Evolutionary conservation across 2,329 filamentous ascomycete genomes (phyloP).

Genomic region (Amylocarpus encephaloides): DNA sequence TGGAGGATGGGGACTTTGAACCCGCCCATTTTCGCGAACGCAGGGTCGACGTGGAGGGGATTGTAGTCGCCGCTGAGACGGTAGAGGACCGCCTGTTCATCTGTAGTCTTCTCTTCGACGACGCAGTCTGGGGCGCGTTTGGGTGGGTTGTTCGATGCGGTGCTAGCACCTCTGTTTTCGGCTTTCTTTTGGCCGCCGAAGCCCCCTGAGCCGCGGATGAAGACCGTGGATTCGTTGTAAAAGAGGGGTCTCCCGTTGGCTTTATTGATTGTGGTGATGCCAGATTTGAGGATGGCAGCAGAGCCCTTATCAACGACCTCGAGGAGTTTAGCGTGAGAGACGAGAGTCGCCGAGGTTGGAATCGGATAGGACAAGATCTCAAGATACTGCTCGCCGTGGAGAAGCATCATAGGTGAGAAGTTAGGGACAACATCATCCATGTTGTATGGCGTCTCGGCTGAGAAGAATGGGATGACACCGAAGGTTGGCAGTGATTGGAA

Average conservation of each 20-base stretch:
- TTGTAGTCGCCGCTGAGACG: slow-evolving; percentile 91
- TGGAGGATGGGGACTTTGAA: slow-evolving; percentile 94
- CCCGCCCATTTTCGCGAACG: slow-evolving; percentile 89
- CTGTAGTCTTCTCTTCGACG: slow-evolving; percentile 76
- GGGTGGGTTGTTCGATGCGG: slow-evolving; percentile 72
- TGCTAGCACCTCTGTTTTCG: slow-evolving; percentile 70
- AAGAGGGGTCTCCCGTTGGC: slow-evolving; percentile 84
- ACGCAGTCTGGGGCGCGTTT: slow-evolving; percentile 71
- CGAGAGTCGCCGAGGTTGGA: slow-evolving; percentile 71
- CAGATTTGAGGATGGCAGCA: slow-evolving; percentile 75
- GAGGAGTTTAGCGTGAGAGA: slow-evolving; percentile 72
- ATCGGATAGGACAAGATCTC: slow-evolving; percentile 90
- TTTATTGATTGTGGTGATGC: slow-evolving; percentile 76
- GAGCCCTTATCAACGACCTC: slow-evolving; percentile 96
- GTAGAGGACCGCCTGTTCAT: slow-evolving; percentile 91
- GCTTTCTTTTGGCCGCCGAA: slow-evolving; percentile 81
- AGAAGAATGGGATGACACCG: slow-evolving; percentile 92
- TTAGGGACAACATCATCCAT: slow-evolving; percentile 83
- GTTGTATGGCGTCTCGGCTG: slow-evolving; percentile 71
- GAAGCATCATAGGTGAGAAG: slow-evolving; percentile 97
- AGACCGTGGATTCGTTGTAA: slow-evolving; percentile 93
- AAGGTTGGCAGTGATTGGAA: slow-evolving; percentile 96
- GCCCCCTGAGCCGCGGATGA: slow-evolving; percentile 84
- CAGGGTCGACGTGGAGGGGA: slow-evolving; percentile 91
- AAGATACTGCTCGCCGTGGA: slow-evolving; percentile 97